phyloP scores from a whole-genome alignment of 345 rosid genomes.

The Gynandropsis gynandra region DNA sequence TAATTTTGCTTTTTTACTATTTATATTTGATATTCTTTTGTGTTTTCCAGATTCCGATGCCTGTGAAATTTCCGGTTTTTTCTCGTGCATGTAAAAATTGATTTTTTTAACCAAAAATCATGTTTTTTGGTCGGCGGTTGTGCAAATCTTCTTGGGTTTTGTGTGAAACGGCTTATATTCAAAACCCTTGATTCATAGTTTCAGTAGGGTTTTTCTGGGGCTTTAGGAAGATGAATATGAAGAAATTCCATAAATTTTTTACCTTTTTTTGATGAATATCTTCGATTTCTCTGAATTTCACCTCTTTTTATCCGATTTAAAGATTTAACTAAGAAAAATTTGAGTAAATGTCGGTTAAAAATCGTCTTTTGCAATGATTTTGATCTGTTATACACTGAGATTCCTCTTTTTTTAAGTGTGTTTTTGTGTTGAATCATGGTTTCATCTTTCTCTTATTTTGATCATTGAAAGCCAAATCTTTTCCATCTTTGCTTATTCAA shows the following conservation, averaged over 20 bases:
- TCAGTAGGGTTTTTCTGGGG: constrained; percentile 11
- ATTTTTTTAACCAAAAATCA: neutral
- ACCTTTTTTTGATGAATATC: neutral
- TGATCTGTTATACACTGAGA: too few relatives aligned
- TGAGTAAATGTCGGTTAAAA: too few relatives aligned
- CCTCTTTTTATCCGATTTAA: too few relatives aligned
- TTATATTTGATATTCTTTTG: too few relatives aligned
- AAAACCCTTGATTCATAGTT: too few relatives aligned
- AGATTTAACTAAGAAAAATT: too few relatives aligned
- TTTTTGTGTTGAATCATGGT: too few relatives aligned
- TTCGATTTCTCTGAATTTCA: too few relatives aligned
- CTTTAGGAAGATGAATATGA: neutral
- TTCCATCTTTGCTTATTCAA: neutral
- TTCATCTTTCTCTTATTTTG: too few relatives aligned
- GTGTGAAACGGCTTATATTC: constrained; percentile 9
- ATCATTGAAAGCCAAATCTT: too few relatives aligned
- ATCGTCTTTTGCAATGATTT: too few relatives aligned
- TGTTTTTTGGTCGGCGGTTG: neutral
- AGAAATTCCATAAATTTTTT: neutral
- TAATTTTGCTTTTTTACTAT: neutral
- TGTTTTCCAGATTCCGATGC: neutral
- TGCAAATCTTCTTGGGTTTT: neutral
- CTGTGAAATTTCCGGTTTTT: neutral
- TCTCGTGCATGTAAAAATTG: constrained; percentile 18
- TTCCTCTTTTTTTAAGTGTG: too few relatives aligned